Evolutionary conservation across 257 asterid genomes (phyloP).

Genomic region (Leptodermis oblonga): DNA sequence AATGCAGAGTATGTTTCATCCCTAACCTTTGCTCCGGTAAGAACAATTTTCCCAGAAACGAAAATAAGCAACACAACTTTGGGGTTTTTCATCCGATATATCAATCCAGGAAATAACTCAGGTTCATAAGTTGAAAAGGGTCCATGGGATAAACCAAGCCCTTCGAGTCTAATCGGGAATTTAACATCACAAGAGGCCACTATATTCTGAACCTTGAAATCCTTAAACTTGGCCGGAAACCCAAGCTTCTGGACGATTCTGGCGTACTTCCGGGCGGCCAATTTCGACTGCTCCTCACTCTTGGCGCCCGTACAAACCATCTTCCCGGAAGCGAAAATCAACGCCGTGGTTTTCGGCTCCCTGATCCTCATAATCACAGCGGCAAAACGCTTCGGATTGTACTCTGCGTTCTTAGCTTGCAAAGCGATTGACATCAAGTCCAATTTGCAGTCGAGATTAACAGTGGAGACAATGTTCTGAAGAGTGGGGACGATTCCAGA

Average conservation of each 20-base stretch:
- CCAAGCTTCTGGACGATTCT: not conserved
- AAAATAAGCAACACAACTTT: not conserved
- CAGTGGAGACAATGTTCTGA: not conserved
- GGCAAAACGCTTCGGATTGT: constrained; percentile 30
- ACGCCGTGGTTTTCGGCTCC: constrained; percentile 39
- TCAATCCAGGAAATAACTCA: not conserved
- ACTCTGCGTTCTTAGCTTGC: not conserved
- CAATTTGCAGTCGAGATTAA: not conserved
- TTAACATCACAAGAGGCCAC: not conserved
- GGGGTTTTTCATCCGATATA: not conserved
- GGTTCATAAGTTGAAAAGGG: not conserved
- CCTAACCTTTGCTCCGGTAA: not conserved
- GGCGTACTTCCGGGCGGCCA: not conserved
- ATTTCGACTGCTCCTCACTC: not conserved
- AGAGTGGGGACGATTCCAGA: not conserved
- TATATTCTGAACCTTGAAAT: not conserved
- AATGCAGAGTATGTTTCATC: not conserved
- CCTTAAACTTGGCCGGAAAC: not conserved
- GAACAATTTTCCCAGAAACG: not conserved
- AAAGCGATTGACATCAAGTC: not conserved
- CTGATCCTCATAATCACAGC: constrained; percentile 43
- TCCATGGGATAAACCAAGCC: not conserved
- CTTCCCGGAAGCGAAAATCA: constrained; percentile 39
- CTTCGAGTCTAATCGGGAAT: not conserved
- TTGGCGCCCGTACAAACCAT: constrained; percentile 10